Evolutionary conservation across 257 asterid species (phyloP).

Genomic region (Jaltomata sinuosa): DNA sequence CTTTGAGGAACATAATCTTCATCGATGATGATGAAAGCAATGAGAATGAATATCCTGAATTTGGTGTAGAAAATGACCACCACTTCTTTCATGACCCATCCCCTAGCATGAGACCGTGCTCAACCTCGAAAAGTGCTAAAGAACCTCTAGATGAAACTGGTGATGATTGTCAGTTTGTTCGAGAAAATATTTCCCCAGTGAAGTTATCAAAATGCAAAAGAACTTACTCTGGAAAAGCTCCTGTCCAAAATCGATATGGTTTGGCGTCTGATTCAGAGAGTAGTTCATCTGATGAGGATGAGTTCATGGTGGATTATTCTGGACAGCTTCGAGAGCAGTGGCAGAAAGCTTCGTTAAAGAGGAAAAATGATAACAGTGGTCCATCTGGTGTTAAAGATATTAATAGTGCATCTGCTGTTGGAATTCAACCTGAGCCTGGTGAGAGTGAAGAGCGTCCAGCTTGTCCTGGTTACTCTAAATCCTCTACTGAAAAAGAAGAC

Average conservation of each 20-base stretch:
- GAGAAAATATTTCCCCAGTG: slow-evolving; percentile 50
- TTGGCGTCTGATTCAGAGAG: slow-evolving; percentile 30
- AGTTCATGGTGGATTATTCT: slow-evolving; percentile 56
- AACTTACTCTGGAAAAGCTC: slow-evolving; percentile 71
- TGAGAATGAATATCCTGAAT: slow-evolving; percentile 7
- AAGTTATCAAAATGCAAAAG: slow-evolving; percentile 82
- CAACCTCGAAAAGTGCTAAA: slow-evolving; percentile 8
- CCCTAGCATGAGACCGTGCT: slow-evolving; percentile 24
- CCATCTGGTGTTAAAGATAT: slow-evolving; percentile 22
- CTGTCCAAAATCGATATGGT: slow-evolving; percentile 39
- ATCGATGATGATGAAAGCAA: slow-evolving; percentile 70
- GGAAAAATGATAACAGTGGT: slow-evolving; percentile 29
- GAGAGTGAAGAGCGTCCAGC: slow-evolving; percentile 10
- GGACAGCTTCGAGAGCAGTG: slow-evolving; percentile 62
- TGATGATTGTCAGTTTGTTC: slow-evolving; percentile 35
- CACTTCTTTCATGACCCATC: slow-evolving; percentile 30
- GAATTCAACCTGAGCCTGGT: slow-evolving; percentile 8
- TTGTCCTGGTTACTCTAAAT: slow-evolving; percentile 9
- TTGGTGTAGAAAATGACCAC: slow-evolving; percentile 13
- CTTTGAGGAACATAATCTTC: slow-evolving; percentile 36
- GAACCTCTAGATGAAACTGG: slow-evolving; percentile 16
- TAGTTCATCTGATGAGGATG: slow-evolving; percentile 52
- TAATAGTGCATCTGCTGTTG: slow-evolving; percentile 18
- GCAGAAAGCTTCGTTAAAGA: slow-evolving; percentile 69
- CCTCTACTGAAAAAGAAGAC: slow-evolving; percentile 14